A percentile compares a stretch with the other conserved stretches of the same genome.
Evolutionary conservation across 768 basidiomycete genomes (phyloP).

Genomic region (Xerocomellus intermedius): DNA sequence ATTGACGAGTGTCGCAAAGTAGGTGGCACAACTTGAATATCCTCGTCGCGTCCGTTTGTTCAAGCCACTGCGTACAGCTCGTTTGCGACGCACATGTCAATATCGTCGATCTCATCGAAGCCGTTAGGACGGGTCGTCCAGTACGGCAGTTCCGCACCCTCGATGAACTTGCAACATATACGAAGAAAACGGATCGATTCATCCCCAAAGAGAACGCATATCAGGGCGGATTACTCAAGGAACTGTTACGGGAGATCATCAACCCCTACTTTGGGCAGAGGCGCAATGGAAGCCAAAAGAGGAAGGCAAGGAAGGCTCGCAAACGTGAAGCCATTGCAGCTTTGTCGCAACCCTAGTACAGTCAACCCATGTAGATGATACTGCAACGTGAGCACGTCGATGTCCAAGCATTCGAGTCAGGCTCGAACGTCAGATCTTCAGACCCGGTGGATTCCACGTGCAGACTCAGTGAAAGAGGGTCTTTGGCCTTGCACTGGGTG

Average conservation of each 20-base stretch:
- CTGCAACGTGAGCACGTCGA: neutral
- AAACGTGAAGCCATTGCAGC: slow-evolving; percentile 5
- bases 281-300: slow-evolving; percentile 20
- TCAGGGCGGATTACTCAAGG: slow-evolving; percentile 30
- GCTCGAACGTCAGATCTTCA: neutral
- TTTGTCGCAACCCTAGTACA: slow-evolving; percentile 1
- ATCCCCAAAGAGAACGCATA: slow-evolving; percentile 30
- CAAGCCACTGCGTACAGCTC: slow-evolving; percentile 5
- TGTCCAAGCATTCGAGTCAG: too few relatives aligned
- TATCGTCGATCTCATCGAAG: slow-evolving; percentile 31
- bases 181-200: slow-evolving; percentile 12
- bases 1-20: slow-evolving; percentile 20
- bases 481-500: neutral
- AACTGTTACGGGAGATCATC: slow-evolving; percentile 27
- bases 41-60: neutral
- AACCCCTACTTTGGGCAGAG: slow-evolving; percentile 17
- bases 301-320: slow-evolving; percentile 15
- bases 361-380: slow-evolving; percentile 1
- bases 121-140: slow-evolving; percentile 1
- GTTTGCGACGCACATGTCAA: slow-evolving; percentile 30
- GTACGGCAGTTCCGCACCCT: slow-evolving; percentile 24
- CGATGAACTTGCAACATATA: slow-evolving; percentile 24
- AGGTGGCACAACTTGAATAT: neutral
- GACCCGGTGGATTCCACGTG: too few relatives aligned
- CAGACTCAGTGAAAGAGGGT: neutral